Evolutionary conservation across 148 eudicot species (phyloP), one percentile per base, ranked within the genome.

Genomic region (Suaeda aralocaspica): DNA sequence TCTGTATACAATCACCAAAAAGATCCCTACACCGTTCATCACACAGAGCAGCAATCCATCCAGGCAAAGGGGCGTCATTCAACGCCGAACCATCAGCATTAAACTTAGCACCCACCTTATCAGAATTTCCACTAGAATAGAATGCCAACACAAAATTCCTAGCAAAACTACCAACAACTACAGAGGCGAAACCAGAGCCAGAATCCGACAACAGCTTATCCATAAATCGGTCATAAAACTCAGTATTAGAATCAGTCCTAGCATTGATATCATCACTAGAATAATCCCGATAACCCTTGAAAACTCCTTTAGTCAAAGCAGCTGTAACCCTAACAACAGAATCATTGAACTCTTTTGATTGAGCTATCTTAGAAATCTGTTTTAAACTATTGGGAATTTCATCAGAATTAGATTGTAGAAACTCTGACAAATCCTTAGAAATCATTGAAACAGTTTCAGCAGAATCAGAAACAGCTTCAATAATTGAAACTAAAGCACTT

Each of bases 131-230:
- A 72, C 67, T 79, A 0, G 88, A 78, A 76, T 79, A 93, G 28
- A 82, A 66, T 4, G 81, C 93, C 70, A 79, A 30, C 18, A 91
- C 97, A 73, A 89, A 55, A 76, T 91, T 86, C 55, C 79, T 82
- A 6, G 96, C 93, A 30, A 95, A 88, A 71, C 90, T 95, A 73
- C 97, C 99, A 53, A 83, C 84, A 64, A 91, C 86, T 12, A 83
- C 87, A 15, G 96, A 91, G 53, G 90, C 96, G 72, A 95, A 95
- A 59, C 96, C 88, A 5, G 84, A 72, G 16, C 97, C 99, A 57
- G 90, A 77, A 0, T 77, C 62, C 9, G 92, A 82, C 24, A 91
- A 87, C 67, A 95, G 76, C 81, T 81, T 95, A 81, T 86, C 90
- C 68, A 85, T 66, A 68, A 86, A 83, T 41, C 68, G 81, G 64